Evolutionary conservation across 2,329 filamentous ascomycete species (phyloP).

Genomic region (Xylaria polymorpha): DNA sequence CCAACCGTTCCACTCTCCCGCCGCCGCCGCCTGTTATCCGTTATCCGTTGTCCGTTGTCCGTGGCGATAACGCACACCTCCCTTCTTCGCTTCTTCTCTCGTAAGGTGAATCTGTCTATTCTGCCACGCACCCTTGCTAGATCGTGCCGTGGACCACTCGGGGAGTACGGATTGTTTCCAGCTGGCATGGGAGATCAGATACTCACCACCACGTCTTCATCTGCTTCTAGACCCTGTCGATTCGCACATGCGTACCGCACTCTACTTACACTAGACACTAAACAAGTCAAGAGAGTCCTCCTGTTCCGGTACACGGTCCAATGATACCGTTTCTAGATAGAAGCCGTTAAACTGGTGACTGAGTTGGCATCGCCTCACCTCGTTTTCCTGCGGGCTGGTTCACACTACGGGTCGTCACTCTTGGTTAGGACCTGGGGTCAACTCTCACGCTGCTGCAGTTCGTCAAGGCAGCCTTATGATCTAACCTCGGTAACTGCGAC

Average conservation of each 20-base stretch:
- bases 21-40: too few species aligned
- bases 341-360: slow-evolving; percentile 9
- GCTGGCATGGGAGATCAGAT: slow-evolving; percentile 37
- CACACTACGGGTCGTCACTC: slow-evolving; percentile 20
- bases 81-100: slow-evolving; percentile 4
- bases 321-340: slow-evolving; percentile 13
- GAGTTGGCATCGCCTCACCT: slow-evolving; percentile 29
- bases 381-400: slow-evolving; percentile 26
- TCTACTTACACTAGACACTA: neutral
- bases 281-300: slow-evolving; percentile 13
- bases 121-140: slow-evolving; percentile 39
- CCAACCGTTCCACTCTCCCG: neutral
- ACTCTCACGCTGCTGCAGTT: slow-evolving; percentile 45
- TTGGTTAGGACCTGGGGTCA: slow-evolving; percentile 28
- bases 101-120: slow-evolving; percentile 26
- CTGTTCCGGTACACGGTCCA: slow-evolving; percentile 19
- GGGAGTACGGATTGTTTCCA: slow-evolving; percentile 41
- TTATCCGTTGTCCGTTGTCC: neutral
- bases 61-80: slow-evolving; percentile 11
- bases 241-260: slow-evolving; percentile 19
- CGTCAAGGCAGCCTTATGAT: slow-evolving; percentile 51
- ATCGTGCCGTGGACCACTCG: slow-evolving; percentile 43
- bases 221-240: slow-evolving; percentile 18
- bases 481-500: slow-evolving; percentile 46
- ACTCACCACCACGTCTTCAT: slow-evolving; percentile 33